Evolutionary conservation across 768 basidiomycete species (phyloP), one percentile per base, ranked within the genome.

Genomic region (Plicaturopsis crispa): DNA sequence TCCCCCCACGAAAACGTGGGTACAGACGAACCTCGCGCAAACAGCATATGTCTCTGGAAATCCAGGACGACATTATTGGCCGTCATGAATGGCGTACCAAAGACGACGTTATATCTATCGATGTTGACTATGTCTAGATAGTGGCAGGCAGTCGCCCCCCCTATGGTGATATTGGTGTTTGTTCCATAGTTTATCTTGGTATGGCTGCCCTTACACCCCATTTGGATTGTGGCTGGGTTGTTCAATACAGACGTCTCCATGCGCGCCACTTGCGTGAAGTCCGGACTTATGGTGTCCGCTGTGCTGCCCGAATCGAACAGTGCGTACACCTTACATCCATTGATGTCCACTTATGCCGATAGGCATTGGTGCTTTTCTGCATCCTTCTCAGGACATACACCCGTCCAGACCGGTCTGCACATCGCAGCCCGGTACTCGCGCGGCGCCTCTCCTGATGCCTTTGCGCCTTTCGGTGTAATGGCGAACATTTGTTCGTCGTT

Each of bases 111-210:
- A 28, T 70, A 69, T 3, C 46, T 54, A 0, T 60, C 49, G 0
- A 69, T 6, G 34, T 70, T 70, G 0, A 58, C 52, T 0, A 69
- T 44, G 42, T 70, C 55, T 33, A 70, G 67, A 2, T 50, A 42
- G 0, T 53, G 28, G 10, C 52, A 32, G 18, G 34, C 36, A 51
- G 4, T n/a, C n/a, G n/a, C n/a, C n/a, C n/a, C n/a, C n/a, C n/a
- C n/a, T n/a, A n/a, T n/a, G n/a, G n/a, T n/a, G n/a, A n/a, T n/a
- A n/a, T n/a, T n/a, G n/a, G n/a, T n/a, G n/a, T n/a, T 30, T 14
- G 28, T 14, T 10, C 28, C 28, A 30, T 30, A 30, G 28, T 14
- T 30, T 20, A 48, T 48, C 19, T 28, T 40, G 1, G 48, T 34
- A 4, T 33, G 7, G 32, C 49, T 50, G 1, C 48, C 48, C 2